Percentiles rank a stretch among this genome's conserved stretches.
phyloP scores from a whole-genome alignment of 441 rosid species.

The Erodium trifolium region DNA sequence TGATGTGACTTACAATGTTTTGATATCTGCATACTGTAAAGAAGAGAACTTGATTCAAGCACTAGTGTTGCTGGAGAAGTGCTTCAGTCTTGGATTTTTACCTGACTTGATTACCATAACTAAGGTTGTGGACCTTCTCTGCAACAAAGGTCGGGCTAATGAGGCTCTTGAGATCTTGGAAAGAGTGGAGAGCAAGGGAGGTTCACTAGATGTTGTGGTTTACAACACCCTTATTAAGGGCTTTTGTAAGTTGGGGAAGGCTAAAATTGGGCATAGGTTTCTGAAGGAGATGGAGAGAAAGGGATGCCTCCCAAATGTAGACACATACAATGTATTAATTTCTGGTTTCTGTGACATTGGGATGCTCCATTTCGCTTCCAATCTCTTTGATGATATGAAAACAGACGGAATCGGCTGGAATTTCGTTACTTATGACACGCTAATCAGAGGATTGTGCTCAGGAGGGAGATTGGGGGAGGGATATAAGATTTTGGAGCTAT shows the following conservation, averaged over 20 bases:
- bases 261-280: constrained; percentile 44
- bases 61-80: constrained; percentile 61
- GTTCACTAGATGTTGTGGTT: constrained; percentile 54
- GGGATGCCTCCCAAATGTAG: constrained; percentile 69
- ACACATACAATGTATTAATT: constrained; percentile 57
- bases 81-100: constrained; percentile 50
- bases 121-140: constrained; percentile 59
- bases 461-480: constrained; percentile 53
- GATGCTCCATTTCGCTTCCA: constrained; percentile 59
- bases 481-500: constrained; percentile 55
- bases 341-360: constrained; percentile 47
- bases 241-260: constrained; percentile 50
- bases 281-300: constrained; percentile 71
- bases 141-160: constrained; percentile 43
- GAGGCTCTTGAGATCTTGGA: constrained; percentile 66
- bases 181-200: constrained; percentile 61
- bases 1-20: constrained; percentile 62
- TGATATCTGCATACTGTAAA: constrained; percentile 66
- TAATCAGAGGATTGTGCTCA: constrained; percentile 49
- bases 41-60: constrained; percentile 63
- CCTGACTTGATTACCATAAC: constrained; percentile 66
- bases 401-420: constrained; percentile 60
- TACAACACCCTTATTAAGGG: constrained; percentile 67
- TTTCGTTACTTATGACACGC: constrained; percentile 43
- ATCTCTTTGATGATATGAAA: constrained; percentile 70